Evolutionary conservation across 75 land plant genomes (phyloP), one percentile per base, ranked within the genome.

Genomic region (Pinus tabuliformis): DNA sequence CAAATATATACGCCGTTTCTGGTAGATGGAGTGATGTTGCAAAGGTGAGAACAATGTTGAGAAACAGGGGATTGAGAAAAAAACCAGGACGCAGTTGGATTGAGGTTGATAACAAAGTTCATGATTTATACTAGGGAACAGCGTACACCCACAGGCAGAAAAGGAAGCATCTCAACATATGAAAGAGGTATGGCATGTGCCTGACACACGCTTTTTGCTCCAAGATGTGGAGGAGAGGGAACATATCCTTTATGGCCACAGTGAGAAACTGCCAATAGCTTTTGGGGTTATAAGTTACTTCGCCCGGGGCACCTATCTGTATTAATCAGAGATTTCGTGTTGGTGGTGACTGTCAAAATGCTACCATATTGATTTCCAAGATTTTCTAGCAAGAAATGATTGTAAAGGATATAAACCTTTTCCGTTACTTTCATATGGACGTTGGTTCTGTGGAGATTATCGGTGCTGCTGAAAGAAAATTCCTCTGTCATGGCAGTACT

Each of bases 41-140:
- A 12, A 70, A 59, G 49, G 71, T 89, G 83, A 87, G 94, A 74
- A 85, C 39, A 70, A 18, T 76, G 54, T 83, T 91, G 91, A 85
- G 85, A 57, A 16, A 80, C 17, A 80, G 75, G 37, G 62, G 70
- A 62, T 72, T 89, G 5, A 84, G 84, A 71, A 91, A 91, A 70
- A 88, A 86, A 57, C 93, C 93, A 5, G 93, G 91, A 13, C 86
- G 91, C 20, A 91, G 93, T 77, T 88, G 91, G 93, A 86, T 91
- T 79, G 93, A 91, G 75, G 65, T 86, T 12, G 77, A 74, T 37
- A 77, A 74, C 26, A 83, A 82, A 63, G 82, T 86, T 33, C 89
- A 91, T 77, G 58, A 17, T 89, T 91, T 60, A 77, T 86, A 72
- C 80, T 73, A 12, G 79, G 83, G 16, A 90, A 86, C 58, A 89